Evolutionary conservation across 441 rosid genomes (phyloP).

Genomic region (Pelargonium citronellum): DNA sequence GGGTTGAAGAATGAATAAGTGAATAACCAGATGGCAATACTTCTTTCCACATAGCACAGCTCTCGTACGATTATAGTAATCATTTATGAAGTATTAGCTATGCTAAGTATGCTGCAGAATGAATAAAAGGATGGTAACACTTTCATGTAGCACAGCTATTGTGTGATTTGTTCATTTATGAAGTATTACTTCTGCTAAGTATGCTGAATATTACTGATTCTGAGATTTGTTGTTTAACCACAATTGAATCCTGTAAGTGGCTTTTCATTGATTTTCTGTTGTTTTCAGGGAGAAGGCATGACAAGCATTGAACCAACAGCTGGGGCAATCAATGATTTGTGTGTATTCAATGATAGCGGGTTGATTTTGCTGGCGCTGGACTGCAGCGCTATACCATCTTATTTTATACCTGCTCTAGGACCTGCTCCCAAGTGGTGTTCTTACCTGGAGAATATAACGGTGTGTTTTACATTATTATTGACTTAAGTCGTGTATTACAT

Average conservation of each 20-base stretch:
- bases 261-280: constrained; percentile 16
- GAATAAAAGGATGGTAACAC: too few relatives aligned
- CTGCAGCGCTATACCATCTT: constrained; percentile 73
- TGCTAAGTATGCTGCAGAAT: too few relatives aligned
- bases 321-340: constrained; percentile 77
- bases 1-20: not conserved
- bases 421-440: constrained; percentile 96
- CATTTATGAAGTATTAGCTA: too few relatives aligned
- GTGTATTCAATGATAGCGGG: constrained; percentile 76
- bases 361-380: constrained; percentile 78
- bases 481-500: constrained; percentile 1
- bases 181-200: too few relatives aligned
- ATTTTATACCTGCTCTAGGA: constrained; percentile 82
- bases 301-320: constrained; percentile 85
- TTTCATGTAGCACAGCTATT: too few relatives aligned
- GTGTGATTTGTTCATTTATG: too few relatives aligned
- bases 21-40: too few relatives aligned
- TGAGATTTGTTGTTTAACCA: not conserved
- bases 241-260: constrained; percentile 5
- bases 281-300: constrained; percentile 69
- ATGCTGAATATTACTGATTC: not conserved
- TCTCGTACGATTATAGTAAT: too few relatives aligned
- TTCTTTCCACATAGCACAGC: too few relatives aligned
- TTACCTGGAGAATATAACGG: constrained; percentile 71
- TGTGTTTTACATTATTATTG: constrained; percentile 22